phyloP scores from a whole-genome alignment of 1,284 basidiomycete species.

The Trichosporon sp. region DNA sequence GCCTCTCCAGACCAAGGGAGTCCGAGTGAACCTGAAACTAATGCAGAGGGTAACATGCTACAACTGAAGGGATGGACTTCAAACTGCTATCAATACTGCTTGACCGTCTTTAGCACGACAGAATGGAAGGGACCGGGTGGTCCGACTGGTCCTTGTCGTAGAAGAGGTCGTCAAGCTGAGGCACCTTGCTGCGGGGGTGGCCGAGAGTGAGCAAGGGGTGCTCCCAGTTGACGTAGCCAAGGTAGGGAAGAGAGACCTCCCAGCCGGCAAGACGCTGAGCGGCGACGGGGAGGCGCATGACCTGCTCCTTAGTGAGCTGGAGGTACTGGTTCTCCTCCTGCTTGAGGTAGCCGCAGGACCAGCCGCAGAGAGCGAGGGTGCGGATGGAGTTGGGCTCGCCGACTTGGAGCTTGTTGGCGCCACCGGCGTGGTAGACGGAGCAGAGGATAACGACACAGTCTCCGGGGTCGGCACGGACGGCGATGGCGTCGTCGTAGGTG shows the following conservation, averaged over 20 bases:
- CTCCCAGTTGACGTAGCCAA: conserved; percentile 20
- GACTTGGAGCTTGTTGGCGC: conserved; percentile 14
- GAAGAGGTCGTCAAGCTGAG: conserved; percentile 19
- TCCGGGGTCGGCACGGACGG: conserved; percentile 14
- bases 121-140: not conserved
- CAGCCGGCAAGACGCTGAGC: conserved; percentile 18
- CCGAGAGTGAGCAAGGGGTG: conserved; percentile 18
- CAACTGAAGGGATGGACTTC: not conserved
- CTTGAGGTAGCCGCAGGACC: conserved; percentile 17
- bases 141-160: conserved; percentile 18
- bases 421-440: conserved; percentile 19
- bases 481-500: conserved; percentile 17
- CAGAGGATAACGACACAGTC: conserved; percentile 20
- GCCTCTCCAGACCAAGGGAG: too few species aligned
- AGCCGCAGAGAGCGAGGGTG: conserved; percentile 15
- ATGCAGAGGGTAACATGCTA: conserved; percentile 2
- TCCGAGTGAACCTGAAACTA: not conserved
- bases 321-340: conserved; percentile 24
- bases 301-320: conserved; percentile 15
- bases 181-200: conserved; percentile 14
- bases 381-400: conserved; percentile 14
- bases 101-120: not conserved
- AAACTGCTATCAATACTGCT: not conserved
- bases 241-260: conserved; percentile 17
- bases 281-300: conserved; percentile 14